A percentile compares a stretch with the other conserved stretches of the same genome.
Evolutionary conservation across 768 basidiomycete genomes (phyloP).

Genomic region (Flagelloscypha sp.): DNA sequence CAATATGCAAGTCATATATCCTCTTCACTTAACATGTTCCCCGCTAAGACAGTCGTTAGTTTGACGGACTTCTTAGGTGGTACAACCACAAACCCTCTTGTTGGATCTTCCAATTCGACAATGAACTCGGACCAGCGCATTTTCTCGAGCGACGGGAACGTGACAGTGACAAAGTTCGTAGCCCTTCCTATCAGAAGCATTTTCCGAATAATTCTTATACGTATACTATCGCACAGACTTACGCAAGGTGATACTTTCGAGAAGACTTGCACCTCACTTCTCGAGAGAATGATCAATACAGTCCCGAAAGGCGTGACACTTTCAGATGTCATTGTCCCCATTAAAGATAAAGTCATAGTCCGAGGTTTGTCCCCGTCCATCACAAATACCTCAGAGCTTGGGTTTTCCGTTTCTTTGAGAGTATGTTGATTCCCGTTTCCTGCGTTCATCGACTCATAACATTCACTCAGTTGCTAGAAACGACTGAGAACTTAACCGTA

Average conservation of each 20-base stretch:
- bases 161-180: constrained; percentile 30
- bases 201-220: too few species aligned
- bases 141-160: constrained; percentile 31
- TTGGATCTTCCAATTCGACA: constrained; percentile 24
- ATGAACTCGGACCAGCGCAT: constrained; percentile 31
- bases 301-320: constrained; percentile 37
- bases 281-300: constrained; percentile 41
- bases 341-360: constrained; percentile 36
- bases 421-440: too few species aligned
- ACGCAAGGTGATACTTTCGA: constrained; percentile 26
- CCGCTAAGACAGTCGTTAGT: constrained; percentile 15
- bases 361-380: constrained; percentile 27
- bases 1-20: too few species aligned
- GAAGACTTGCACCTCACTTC: constrained; percentile 28
- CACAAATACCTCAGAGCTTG: too few species aligned
- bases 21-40: background rate
- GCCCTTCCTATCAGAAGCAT: constrained; percentile 2
- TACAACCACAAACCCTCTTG: constrained; percentile 30
- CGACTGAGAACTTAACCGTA: too few species aligned
- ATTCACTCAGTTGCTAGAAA: too few species aligned
- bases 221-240: constrained; percentile 6
- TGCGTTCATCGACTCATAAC: too few species aligned
- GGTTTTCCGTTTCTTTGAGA: too few species aligned
- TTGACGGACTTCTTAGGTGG: constrained; percentile 32
- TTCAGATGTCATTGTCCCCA: constrained; percentile 35